phyloP scores from a whole-genome alignment of 345 rosid genomes.

The Draba incana region DNA sequence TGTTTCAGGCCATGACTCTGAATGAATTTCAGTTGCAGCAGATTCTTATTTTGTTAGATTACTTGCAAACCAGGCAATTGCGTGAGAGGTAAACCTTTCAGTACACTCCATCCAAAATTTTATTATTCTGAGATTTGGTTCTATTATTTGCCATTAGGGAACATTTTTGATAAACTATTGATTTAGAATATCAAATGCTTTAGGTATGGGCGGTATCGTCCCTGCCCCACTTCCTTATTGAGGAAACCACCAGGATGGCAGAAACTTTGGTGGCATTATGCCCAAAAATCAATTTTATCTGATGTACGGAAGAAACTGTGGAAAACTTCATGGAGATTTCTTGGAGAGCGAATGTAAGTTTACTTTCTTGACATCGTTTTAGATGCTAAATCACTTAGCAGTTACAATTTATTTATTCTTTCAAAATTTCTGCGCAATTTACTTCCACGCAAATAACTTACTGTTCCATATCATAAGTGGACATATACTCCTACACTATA shows the following conservation, averaged over 20 bases:
- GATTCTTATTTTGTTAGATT: slow-evolving; percentile 67
- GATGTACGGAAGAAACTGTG: slow-evolving; percentile 73
- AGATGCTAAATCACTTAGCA: slow-evolving; percentile 5
- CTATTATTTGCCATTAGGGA: background rate
- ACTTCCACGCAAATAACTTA: slow-evolving; percentile 3
- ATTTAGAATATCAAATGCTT: slow-evolving; percentile 22
- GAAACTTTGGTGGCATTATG: slow-evolving; percentile 88
- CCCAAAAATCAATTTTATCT: slow-evolving; percentile 71
- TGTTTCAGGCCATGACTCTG: slow-evolving; percentile 58
- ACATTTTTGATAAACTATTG: background rate
- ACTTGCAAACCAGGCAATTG: slow-evolving; percentile 64
- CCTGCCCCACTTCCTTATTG: slow-evolving; percentile 56
- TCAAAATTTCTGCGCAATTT: slow-evolving; percentile 7
- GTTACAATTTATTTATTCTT: background rate
- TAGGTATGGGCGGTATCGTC: slow-evolving; percentile 95
- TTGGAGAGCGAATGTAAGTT: slow-evolving; percentile 78
- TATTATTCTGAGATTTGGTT: slow-evolving; percentile 18
- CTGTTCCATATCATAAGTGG: slow-evolving; percentile 21
- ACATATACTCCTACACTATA: background rate
- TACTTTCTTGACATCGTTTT: slow-evolving; percentile 11
- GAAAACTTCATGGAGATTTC: slow-evolving; percentile 87
- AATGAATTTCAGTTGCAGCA: slow-evolving; percentile 79
- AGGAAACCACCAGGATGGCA: slow-evolving; percentile 77
- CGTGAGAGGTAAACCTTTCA: slow-evolving; percentile 74
- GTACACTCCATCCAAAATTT: slow-evolving; percentile 6